Evolutionary conservation across 768 basidiomycete species (phyloP).

Genomic region (Leccinum barrowsii): DNA sequence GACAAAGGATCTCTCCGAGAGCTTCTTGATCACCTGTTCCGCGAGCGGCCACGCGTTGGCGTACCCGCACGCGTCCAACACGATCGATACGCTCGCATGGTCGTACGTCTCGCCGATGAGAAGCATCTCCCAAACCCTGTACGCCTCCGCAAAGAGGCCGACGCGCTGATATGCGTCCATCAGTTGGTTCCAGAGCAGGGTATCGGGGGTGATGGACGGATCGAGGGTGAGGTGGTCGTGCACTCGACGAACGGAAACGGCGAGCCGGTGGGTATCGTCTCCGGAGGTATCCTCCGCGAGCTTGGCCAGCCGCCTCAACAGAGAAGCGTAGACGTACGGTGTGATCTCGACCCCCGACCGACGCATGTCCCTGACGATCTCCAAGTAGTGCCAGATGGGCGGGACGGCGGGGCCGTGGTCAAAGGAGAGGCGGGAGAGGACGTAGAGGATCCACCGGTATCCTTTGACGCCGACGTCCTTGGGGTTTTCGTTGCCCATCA

Average conservation of each 20-base stretch:
- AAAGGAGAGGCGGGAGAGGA: constrained; percentile 59
- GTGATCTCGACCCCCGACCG: constrained; percentile 55
- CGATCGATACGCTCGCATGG: constrained; percentile 70
- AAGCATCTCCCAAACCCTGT: constrained; percentile 77
- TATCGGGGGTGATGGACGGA: constrained; percentile 68
- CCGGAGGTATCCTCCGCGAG: constrained; percentile 35
- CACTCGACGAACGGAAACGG: constrained; percentile 53
- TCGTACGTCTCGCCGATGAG: constrained; percentile 56
- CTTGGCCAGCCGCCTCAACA: constrained; percentile 54
- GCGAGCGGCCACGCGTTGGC: constrained; percentile 51
- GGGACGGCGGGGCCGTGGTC: constrained; percentile 37
- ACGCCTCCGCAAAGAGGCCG: constrained; percentile 66
- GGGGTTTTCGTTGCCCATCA: constrained; percentile 26
- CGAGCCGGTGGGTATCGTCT: constrained; percentile 32
- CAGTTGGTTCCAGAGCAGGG: constrained; percentile 72
- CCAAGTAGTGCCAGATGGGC: constrained; percentile 58
- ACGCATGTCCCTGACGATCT: constrained; percentile 80
- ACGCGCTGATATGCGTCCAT: constrained; percentile 89
- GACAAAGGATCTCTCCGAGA: constrained; percentile 45
- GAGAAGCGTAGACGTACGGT: constrained; percentile 59
- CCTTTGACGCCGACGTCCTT: constrained; percentile 50
- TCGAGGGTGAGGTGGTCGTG: constrained; percentile 81
- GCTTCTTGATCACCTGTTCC: constrained; percentile 49
- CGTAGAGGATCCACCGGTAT: constrained; percentile 60
- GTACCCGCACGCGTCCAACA: constrained; percentile 80